Evolutionary conservation across 345 rosid genomes (phyloP), one percentile per base, ranked within the genome.

Genomic region (Linum trigynum): DNA sequence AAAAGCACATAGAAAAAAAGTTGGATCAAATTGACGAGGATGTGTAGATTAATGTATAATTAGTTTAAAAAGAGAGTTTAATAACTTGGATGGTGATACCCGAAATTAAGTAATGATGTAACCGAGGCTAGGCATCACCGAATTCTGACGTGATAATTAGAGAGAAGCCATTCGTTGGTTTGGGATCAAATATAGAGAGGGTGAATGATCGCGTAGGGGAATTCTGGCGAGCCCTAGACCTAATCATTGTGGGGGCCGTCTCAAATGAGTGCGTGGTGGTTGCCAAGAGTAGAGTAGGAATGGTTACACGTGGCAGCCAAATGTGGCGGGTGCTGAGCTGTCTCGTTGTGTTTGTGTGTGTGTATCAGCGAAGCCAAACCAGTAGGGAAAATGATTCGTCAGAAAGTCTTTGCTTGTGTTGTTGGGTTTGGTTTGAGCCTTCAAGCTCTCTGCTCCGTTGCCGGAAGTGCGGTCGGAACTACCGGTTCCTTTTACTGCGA

Each of bases 281-380:
- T 16, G 39, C 41, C 41, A 43, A 43, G 0, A 37, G 14, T 48
- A 48, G 32, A 5, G 53, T 12, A 48, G 53, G 53, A 48, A 1
- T 5, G 11, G 9, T 37, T 36, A 66, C 77, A 75, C 82, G 77
- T 80, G 76, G 72, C 65, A 65, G 69, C 68, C 55, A 32, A 9
- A n/a, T 57, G 70, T 69, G 78, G 69, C 61, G 16, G 57, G 60
- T 58, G 51, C 40, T 16, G 40, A 32, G 64, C 59, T 48, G 63
- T 39, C 40, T 48, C 3, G 2, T 57, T 62, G 66, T 42, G 32
- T 23, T 23, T 23, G 32, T 23, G 32, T 23, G 32, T 23, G 32
- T 23, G 32, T 23, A 23, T 23, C 32, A 23, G 32, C 32, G 32
- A 23, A 23, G 32, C 32, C 32, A 23, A 23, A 0, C 32, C 32